These are phyloP conservation scores for Nicotiana paniculata DNA, from an alignment of 257 asterid species.

Conservation along the genomic window DNA sequence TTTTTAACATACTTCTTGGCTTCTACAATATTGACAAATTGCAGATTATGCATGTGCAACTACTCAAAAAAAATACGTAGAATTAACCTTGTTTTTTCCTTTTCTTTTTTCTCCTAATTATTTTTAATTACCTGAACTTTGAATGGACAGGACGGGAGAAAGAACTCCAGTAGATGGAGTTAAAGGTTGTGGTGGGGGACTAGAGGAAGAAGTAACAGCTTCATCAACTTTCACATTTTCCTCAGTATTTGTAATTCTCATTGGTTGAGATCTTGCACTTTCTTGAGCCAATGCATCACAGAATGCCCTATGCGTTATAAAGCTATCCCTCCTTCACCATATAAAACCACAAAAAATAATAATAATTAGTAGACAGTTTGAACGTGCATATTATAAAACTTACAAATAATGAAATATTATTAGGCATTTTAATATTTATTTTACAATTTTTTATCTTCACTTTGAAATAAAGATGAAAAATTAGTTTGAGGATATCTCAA, in stretches of 20 bases:
- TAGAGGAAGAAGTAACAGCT: slow-evolving; percentile 28
- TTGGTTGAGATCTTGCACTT: slow-evolving; percentile 34
- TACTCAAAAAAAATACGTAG: neutral
- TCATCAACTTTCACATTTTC: slow-evolving; percentile 23
- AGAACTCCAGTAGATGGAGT: slow-evolving; percentile 76
- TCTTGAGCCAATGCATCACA: slow-evolving; percentile 94
- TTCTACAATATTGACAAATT: slow-evolving; percentile 23
- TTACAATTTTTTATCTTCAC: too few species aligned
- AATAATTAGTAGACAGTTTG: neutral
- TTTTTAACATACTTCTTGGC: neutral
- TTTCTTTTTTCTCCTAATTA: neutral
- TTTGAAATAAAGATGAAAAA: too few species aligned
- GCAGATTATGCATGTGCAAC: slow-evolving; percentile 8
- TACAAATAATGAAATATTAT: too few species aligned
- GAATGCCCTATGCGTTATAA: slow-evolving; percentile 80
- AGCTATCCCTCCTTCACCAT: slow-evolving; percentile 73
- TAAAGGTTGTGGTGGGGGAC: slow-evolving; percentile 81
- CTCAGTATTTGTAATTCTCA: slow-evolving; percentile 16
- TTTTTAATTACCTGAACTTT: slow-evolving; percentile 59
- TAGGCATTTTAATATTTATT: too few species aligned
- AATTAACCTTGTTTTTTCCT: neutral
- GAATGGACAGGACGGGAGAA: slow-evolving; percentile 86
- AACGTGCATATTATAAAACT: too few species aligned
- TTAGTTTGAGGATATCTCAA: too few species aligned
- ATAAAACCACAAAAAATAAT: neutral